Evolutionary conservation across 2,329 filamentous ascomycete species (phyloP).

Genomic region (Diatrype stigma): DNA sequence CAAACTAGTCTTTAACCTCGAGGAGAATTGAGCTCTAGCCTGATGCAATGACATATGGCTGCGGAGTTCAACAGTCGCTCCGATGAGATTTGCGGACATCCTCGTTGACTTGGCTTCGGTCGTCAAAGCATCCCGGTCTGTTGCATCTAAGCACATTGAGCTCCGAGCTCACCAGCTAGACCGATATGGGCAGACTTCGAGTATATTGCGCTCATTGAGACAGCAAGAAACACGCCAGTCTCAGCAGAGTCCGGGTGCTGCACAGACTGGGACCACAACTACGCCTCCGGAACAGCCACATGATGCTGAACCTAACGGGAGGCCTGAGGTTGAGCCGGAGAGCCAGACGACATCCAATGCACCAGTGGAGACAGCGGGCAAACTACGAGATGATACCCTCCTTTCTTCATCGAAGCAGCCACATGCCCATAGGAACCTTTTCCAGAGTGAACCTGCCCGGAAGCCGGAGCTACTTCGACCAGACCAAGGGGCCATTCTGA

Average conservation of each 20-base stretch:
- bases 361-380: constrained; percentile 1
- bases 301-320: constrained; percentile 4
- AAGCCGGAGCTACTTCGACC: constrained; percentile 6
- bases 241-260: background rate
- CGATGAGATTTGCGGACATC: constrained; percentile 60
- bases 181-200: constrained; percentile 44
- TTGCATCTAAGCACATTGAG: constrained; percentile 60
- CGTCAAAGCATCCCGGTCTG: constrained; percentile 63
- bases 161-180: constrained; percentile 53
- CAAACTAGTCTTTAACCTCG: background rate
- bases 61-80: constrained; percentile 9
- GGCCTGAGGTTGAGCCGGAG: background rate
- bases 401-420: constrained; percentile 1
- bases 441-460: constrained; percentile 5
- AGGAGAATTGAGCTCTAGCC: background rate
- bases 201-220: constrained; percentile 34
- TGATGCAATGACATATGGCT: constrained; percentile 13
- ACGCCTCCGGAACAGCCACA: constrained; percentile 1
- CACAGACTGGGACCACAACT: constrained; percentile 1
- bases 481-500: constrained; percentile 21
- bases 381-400: background rate
- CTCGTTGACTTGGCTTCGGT: constrained; percentile 67
- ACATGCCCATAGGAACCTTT: constrained; percentile 8
- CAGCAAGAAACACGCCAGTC: constrained; percentile 5
- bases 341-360: background rate